phyloP scores from a whole-genome alignment of 1,139 yeast species.

The Magnusiomyces magnusii region DNA sequence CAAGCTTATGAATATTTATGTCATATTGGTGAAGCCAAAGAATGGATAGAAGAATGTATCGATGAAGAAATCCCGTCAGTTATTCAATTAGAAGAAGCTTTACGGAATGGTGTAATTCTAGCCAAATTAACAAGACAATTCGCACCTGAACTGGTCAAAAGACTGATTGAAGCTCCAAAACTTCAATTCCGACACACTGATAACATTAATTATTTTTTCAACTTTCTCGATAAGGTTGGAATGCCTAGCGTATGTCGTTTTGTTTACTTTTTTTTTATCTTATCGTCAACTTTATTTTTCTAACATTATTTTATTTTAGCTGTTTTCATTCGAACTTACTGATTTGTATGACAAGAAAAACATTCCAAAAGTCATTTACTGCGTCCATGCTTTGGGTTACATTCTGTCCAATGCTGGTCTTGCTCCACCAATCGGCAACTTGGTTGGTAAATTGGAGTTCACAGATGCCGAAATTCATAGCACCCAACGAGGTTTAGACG shows the following conservation, averaged over 20 bases:
- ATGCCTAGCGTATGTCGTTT: conserved; percentile 50
- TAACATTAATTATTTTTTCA: conserved; percentile 79
- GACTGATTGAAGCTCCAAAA: conserved; percentile 50
- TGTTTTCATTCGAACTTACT: conserved; percentile 82
- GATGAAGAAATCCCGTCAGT: conserved; percentile 45
- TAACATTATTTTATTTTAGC: conserved; percentile 20
- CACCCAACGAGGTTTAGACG: conserved; percentile 59
- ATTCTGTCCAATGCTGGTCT: conserved; percentile 48
- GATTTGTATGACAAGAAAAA: conserved; percentile 91
- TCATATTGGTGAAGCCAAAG: conserved; percentile 78
- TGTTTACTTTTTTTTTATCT: conserved; percentile 3
- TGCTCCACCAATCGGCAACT: conserved; percentile 56
- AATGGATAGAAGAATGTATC: conserved; percentile 60
- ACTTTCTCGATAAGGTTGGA: conserved; percentile 57
- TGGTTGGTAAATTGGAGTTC: conserved; percentile 58
- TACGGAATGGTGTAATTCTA: conserved; percentile 76
- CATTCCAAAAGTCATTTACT: conserved; percentile 89
- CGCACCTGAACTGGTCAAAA: conserved; percentile 55
- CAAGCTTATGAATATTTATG: conserved; percentile 79
- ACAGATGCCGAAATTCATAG: conserved; percentile 57
- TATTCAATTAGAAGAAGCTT: conserved; percentile 50
- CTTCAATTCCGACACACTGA: conserved; percentile 88
- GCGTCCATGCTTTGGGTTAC: conserved; percentile 82
- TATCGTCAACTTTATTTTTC: neutral
- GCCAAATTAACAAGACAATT: conserved; percentile 73